Base-by-base conservation (phyloP, 1,139 yeast genomes). In the Saccharomyces hybrid region DNA sequence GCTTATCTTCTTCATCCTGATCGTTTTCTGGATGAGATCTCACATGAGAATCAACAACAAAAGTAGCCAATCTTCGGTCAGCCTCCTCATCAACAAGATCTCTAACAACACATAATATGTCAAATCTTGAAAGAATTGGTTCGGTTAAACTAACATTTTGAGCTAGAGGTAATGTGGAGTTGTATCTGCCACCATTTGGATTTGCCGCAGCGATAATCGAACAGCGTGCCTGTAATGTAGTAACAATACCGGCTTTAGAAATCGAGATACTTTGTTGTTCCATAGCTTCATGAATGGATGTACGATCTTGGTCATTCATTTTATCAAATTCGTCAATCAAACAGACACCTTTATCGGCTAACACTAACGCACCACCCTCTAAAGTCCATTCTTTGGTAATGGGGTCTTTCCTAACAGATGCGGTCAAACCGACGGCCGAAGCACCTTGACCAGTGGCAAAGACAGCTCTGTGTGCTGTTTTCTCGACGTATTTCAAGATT, bases 361-460 rank as follows among this genome's bases (percentile, higher is more conserved):
- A 78, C 27, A 95, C 99, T 60, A 93, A 76, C 0, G 99, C 99
- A 64, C 99, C 99, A 60, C 99, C 99, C 76, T 93, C 99, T 60
- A 93, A 78, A 0, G 98, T 91, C 98, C 99, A 93, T 72, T 93
- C 99, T 62, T 86, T 82, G 0, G 99, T 93, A 32, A 93, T 85
- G 2, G 96, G 95, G 71, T 93, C 99, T 64, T 88, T 86, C 62
- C 98, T 81, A 25, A 93, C 99, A 32, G 96, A 86, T 0, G 99
- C 99, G 1, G 99, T 93, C 68, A 93, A 80, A 78, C 99, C 99
- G 48, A 93, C 99, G 1, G 99, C 99, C 55, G 98, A 91, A 0
- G 99, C 99, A 74, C 99, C 99, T 74, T 95, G 99, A 67, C 99
- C 99, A 2, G 99, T 93, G 1, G 99, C 96, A 70, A 91, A 93